phyloP scores from a whole-genome alignment of 208 protist species.

The Strigomonas culicis region DNA sequence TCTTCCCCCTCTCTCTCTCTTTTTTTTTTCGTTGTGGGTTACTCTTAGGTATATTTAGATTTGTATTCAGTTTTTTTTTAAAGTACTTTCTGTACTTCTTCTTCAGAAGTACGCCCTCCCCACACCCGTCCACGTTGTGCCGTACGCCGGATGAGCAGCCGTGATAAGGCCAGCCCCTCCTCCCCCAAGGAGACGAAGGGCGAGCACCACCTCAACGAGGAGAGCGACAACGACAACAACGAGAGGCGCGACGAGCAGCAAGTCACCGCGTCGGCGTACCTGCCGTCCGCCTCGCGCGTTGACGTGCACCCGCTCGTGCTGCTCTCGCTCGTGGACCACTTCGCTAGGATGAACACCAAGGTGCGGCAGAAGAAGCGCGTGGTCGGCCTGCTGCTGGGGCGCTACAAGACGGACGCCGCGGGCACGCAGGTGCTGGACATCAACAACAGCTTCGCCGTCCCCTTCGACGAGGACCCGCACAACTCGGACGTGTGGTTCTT shows the following conservation, averaged over 20 bases:
- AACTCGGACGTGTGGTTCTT: slow-evolving; percentile 98
- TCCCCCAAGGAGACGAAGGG: neutral
- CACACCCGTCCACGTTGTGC: no score
- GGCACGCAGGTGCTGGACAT: slow-evolving; percentile 80
- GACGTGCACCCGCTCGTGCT: slow-evolving; percentile 99
- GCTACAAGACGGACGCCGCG: slow-evolving; percentile 46
- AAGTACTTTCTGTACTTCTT: neutral
- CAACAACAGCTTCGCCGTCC: slow-evolving; percentile 98
- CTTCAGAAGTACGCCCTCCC: neutral
- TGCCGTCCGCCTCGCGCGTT: slow-evolving; percentile 74
- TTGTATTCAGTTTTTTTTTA: slow-evolving; percentile 6
- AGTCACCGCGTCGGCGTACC: slow-evolving; percentile 18
- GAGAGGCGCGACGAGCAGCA: slow-evolving; percentile 23
- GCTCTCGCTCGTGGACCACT: slow-evolving; percentile 99
- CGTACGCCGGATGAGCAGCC: neutral
- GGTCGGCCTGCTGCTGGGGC: slow-evolving; percentile 96
- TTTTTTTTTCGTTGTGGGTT: slow-evolving; percentile 2
- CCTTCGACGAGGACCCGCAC: slow-evolving; percentile 99
- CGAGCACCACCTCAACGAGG: neutral
- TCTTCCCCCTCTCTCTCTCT: slow-evolving; percentile 5
- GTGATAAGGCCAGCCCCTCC: slow-evolving; percentile 3
- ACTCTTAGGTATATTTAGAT: slow-evolving; percentile 1
- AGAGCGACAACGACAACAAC: slow-evolving; percentile 10
- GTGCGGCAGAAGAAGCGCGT: slow-evolving; percentile 93
- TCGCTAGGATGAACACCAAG: slow-evolving; percentile 95